A percentile compares a stretch with the other conserved stretches of the same genome.
Evolutionary conservation across 2,329 filamentous ascomycete genomes (phyloP).

Genomic region (Ramularia endophylla): DNA sequence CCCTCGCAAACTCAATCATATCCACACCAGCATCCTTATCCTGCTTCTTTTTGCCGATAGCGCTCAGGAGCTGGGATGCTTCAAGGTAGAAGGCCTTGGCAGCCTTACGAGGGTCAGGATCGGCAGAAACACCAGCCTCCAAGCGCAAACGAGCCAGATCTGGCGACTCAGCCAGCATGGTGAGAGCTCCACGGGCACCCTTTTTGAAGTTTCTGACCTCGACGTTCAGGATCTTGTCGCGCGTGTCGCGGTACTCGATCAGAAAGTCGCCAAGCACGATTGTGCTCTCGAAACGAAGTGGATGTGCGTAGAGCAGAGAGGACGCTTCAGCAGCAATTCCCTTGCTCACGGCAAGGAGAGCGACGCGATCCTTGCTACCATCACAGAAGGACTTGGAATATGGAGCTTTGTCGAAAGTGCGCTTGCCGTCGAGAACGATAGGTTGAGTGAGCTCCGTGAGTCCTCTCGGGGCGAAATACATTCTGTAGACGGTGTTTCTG

Average conservation of each 20-base stretch:
- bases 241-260: constrained; percentile 16
- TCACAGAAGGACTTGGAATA: constrained; percentile 30
- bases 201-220: constrained; percentile 26
- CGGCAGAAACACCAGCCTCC: constrained; percentile 22
- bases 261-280: constrained; percentile 30
- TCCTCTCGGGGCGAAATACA: constrained; percentile 27
- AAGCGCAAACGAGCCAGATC: constrained; percentile 28
- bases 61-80: constrained; percentile 26
- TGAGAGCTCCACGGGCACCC: constrained; percentile 27
- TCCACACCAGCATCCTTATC: constrained; percentile 25
- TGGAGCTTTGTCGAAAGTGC: constrained; percentile 20
- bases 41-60: constrained; percentile 18
- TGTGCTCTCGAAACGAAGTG: constrained; percentile 30
- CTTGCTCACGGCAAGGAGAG: constrained; percentile 27
- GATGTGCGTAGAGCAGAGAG: constrained; percentile 27
- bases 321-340: constrained; percentile 17
- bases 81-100: constrained; percentile 32
- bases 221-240: constrained; percentile 23
- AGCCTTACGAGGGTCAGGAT: constrained; percentile 28
- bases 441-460: constrained; percentile 13
- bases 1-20: constrained; percentile 24
- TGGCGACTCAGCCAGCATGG: constrained; percentile 28
- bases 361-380: constrained; percentile 28
- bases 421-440: constrained; percentile 29
- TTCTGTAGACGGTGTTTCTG: constrained; percentile 26